phyloP scores from a whole-genome alignment of 2,329 filamentous ascomycete genomes.

The Hortaea werneckii region DNA sequence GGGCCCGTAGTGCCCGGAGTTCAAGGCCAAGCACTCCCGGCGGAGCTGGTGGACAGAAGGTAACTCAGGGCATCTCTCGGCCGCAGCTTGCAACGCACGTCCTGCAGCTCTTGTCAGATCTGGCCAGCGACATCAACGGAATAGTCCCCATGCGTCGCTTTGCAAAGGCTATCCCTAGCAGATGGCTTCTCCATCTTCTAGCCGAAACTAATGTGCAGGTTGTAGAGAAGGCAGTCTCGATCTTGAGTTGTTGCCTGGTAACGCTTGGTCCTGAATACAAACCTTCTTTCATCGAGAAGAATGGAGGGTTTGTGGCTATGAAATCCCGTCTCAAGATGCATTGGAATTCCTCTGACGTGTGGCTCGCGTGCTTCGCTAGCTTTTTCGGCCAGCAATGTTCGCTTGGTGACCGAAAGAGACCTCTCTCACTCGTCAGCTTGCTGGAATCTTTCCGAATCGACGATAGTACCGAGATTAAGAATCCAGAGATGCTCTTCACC shows the following conservation, averaged over 20 bases:
- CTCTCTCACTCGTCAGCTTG: conserved; percentile 65
- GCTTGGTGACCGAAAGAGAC: conserved; percentile 58
- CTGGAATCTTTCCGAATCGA: conserved; percentile 56
- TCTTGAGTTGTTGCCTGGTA: conserved; percentile 74
- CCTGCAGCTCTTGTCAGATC: conserved; percentile 17
- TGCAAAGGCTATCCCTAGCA: conserved; percentile 88
- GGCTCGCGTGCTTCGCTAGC: conserved; percentile 81
- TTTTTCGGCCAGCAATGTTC: conserved; percentile 72
- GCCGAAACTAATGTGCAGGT: conserved; percentile 78
- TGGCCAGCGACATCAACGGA: conserved; percentile 17
- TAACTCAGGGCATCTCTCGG: conserved; percentile 12
- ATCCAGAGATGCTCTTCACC: conserved; percentile 68
- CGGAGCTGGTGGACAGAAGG: conserved; percentile 4
- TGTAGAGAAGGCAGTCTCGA: conserved; percentile 68
- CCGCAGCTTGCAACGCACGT: conserved; percentile 21
- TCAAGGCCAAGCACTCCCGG: conserved; percentile 19
- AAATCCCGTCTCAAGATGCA: conserved; percentile 70
- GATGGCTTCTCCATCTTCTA: conserved; percentile 67
- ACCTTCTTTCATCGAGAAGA: conserved; percentile 75
- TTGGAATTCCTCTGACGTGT: conserved; percentile 78
- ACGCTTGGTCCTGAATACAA: conserved; percentile 72
- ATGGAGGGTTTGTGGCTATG: conserved; percentile 80
- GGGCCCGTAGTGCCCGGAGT: conserved; percentile 14
- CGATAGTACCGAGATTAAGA: conserved; percentile 54
- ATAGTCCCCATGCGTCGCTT: conserved; percentile 49